phyloP scores from a whole-genome alignment of 2,329 filamentous ascomycete genomes.

The Diplodia sapinea region DNA sequence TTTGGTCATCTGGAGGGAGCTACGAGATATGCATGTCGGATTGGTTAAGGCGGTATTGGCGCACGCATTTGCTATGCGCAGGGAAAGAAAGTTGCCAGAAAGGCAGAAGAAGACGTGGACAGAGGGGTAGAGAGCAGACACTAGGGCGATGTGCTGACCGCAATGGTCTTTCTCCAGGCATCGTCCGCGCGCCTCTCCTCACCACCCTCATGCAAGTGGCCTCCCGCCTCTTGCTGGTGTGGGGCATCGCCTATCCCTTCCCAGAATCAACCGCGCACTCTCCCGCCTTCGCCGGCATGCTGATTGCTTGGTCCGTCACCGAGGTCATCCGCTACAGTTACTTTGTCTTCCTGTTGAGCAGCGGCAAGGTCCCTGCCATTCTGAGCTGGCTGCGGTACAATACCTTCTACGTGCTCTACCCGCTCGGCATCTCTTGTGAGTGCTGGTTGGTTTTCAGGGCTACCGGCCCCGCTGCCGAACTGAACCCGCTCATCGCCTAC shows the following conservation, averaged over 20 bases:
- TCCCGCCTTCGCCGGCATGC: conserved; percentile 74
- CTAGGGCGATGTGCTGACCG: conserved; percentile 9
- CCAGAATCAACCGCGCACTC: conserved; percentile 65
- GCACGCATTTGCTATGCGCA: background rate
- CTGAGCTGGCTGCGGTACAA: conserved; percentile 87
- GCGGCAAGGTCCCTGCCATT: conserved; percentile 64
- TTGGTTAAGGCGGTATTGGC: background rate
- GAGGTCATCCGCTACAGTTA: conserved; percentile 94
- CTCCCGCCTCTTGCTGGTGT: conserved; percentile 85
- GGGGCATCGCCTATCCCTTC: conserved; percentile 79
- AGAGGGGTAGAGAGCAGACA: background rate
- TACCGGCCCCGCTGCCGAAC: conserved; percentile 61
- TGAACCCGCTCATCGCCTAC: conserved; percentile 60
- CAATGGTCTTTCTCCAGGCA: conserved; percentile 56
- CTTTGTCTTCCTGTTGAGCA: conserved; percentile 76
- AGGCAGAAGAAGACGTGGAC: background rate
- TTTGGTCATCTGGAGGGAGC: background rate
- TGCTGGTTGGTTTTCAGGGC: conserved; percentile 78
- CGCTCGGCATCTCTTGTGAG: conserved; percentile 88
- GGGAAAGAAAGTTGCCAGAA: background rate
- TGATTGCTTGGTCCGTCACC: conserved; percentile 82
- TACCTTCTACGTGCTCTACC: conserved; percentile 91
- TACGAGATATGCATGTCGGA: background rate
- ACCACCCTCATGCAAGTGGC: conserved; percentile 92
- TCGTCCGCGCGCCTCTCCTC: conserved; percentile 83